Evolutionary conservation across 805 yeast species (phyloP), one percentile per base, ranked within the genome.

Genomic region (Candida michaelii): DNA sequence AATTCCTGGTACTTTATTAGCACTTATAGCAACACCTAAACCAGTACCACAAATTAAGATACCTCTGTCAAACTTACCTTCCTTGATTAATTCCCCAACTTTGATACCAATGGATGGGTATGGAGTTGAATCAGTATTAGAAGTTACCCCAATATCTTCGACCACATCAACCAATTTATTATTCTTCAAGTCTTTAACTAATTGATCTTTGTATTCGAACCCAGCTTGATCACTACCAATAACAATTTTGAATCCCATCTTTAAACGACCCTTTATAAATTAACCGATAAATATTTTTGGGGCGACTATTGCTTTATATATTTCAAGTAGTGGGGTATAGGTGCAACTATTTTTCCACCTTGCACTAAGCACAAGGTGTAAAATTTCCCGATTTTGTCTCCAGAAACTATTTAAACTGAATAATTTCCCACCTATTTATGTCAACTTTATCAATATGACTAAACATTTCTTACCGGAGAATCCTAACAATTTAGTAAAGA

Each of bases 11-110:
- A 72, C 77, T 49, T 72, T 72, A 55, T 72, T 73, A 11, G 77
- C 77, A 29, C 71, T 56, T 38, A 73, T 62, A 11, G 76, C 75
- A n/a, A 73, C 76, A 0, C 77, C 77, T 27, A 73, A 58, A 1
- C 77, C 77, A 7, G 77, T 73, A 3, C 77, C 77, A 51, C 77
- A 73, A 47, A 73, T 65, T 30, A 73, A 54, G 21, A 73, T 62
- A 9, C 69, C 78, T 17, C 78, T 54, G 44, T 73, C 76, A 9
- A 71, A 74, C 42, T 70, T 62, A 5, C 72, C 73, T 10, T 49
- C 45, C 10, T 62, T 59, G 13, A 73, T 66, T 46, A 56, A 50
- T 44, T 71, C 75, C 4, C 69, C 76, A 34, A 71, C 72, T 27
- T 58, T 65, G 35, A 71, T 66, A 4, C 76, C 77, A 30, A 73